A percentile compares a stretch with the other conserved stretches of the same genome.
Conservation (phyloP, 495 filamentous ascomycete genomes). For the Xylaria flabelliformis region DNA sequence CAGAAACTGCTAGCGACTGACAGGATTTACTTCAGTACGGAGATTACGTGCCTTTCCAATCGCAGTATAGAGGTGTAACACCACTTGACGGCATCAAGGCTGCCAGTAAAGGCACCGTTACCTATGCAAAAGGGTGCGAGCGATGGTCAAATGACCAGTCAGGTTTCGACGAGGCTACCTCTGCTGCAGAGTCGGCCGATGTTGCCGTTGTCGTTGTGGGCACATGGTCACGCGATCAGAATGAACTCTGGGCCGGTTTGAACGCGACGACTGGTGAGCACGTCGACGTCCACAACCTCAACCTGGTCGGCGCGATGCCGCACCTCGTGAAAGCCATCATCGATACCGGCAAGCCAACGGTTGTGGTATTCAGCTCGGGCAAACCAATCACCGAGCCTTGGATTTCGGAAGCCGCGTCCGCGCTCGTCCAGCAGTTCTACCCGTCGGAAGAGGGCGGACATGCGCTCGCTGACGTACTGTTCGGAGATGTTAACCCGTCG, state of each 20-base stretch:
- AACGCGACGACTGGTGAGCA: conserved; percentile 78
- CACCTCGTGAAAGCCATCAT: conserved; percentile 68
- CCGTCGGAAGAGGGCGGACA: conserved; percentile 77
- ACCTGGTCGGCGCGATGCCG: conserved; percentile 73
- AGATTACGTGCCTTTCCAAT: conserved; percentile 68
- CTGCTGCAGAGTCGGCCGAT: conserved; percentile 68
- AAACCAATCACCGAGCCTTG: conserved; percentile 74
- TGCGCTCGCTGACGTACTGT: conserved; percentile 78
- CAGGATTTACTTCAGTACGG: conserved; percentile 56
- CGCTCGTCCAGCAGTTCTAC: conserved; percentile 75
- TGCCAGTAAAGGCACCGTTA: conserved; percentile 61
- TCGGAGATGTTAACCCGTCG: conserved; percentile 81
- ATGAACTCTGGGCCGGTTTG: conserved; percentile 68
- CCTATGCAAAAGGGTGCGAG: conserved; percentile 73
- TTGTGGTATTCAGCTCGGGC: conserved; percentile 72
- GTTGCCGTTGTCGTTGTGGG: conserved; percentile 75
- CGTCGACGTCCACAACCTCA: conserved; percentile 65
- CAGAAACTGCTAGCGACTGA: conserved; percentile 19
- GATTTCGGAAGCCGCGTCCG: conserved; percentile 65
- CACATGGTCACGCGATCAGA: conserved; percentile 74
- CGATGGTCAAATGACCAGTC: conserved; percentile 73
- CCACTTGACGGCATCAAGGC: conserved; percentile 70
- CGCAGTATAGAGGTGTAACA: conserved; percentile 67
- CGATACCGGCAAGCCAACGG: conserved; percentile 68
- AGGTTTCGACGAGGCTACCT: conserved; percentile 66